A percentile compares a stretch with the other conserved stretches of the same genome.
phyloP scores from a whole-genome alignment of 208 protist species.

The Strigomonas culicis region DNA sequence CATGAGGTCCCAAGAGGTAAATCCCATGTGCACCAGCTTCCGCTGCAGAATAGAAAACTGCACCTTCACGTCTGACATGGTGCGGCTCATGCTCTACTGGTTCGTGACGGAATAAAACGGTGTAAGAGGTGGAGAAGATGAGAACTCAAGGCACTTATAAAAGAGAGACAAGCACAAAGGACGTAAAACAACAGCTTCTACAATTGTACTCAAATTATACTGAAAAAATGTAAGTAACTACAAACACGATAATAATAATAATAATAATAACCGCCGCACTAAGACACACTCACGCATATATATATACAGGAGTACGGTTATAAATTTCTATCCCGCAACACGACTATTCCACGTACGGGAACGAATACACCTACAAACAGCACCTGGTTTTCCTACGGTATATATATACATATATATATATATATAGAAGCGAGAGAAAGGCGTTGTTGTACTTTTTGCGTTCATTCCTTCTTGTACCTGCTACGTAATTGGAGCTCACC shows the following conservation, averaged over 20 bases:
- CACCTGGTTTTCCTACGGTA: no score
- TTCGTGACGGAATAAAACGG: neutral
- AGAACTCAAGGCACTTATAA: neutral
- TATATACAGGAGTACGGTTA: neutral
- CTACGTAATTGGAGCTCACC: no score
- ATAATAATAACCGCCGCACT: neutral
- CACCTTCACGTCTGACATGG: constrained; percentile 7
- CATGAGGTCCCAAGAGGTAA: constrained; percentile 26
- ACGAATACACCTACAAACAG: no score
- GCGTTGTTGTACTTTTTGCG: neutral
- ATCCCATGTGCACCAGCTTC: constrained; percentile 41
- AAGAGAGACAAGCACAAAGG: neutral
- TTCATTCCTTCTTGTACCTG: neutral
- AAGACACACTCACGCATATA: neutral
- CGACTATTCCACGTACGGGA: no score
- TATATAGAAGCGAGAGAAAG: neutral
- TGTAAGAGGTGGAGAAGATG: neutral
- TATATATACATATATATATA: neutral
- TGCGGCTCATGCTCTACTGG: neutral
- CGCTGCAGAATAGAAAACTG: constrained; percentile 37
- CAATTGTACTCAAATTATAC: neutral
- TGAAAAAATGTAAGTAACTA: neutral
- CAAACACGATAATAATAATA: no score
- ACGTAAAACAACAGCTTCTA: neutral
- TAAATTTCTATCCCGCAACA: no score